These are phyloP conservation scores for Penicillium ucsense DNA, from an alignment of 495 filamentous ascomycete species.

Conservation along the genomic window DNA sequence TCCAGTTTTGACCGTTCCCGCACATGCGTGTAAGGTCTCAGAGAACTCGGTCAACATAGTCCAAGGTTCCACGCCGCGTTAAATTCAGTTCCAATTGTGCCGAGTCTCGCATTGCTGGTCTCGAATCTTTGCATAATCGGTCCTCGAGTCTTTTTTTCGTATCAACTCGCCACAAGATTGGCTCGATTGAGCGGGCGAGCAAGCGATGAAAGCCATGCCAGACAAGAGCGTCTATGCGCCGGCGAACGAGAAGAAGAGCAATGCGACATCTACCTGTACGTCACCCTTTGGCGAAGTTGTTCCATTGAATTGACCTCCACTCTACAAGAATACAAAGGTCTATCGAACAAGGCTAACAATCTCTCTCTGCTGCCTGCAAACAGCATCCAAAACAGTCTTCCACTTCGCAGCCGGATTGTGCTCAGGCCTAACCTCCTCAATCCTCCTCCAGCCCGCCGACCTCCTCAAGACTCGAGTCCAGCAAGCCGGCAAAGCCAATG, in stretches of 20 bases:
- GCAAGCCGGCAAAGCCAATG: constrained; percentile 44
- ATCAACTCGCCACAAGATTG: not conserved
- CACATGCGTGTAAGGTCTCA: constrained; percentile 1
- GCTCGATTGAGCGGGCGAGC: not conserved
- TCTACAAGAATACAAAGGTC: too few species aligned
- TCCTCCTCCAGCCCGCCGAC: constrained; percentile 90
- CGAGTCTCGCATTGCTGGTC: not conserved
- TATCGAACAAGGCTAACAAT: not conserved
- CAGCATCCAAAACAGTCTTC: constrained; percentile 48
- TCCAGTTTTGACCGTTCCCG: constrained; percentile 1
- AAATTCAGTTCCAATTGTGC: too few species aligned
- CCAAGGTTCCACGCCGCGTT: too few species aligned
- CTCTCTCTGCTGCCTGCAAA: not conserved
- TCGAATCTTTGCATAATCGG: constrained; percentile 3
- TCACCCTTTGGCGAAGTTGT: too few species aligned
- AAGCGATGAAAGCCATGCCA: constrained; percentile 17
- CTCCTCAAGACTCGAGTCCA: constrained; percentile 94
- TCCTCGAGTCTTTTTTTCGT: too few species aligned
- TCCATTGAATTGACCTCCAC: too few species aligned
- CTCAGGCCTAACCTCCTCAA: constrained; percentile 77
- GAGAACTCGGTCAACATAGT: too few species aligned
- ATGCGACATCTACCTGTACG: constrained; percentile 23
- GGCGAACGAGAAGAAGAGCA: constrained; percentile 23
- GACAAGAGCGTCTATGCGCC: constrained; percentile 25
- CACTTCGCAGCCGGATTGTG: constrained; percentile 85